These are phyloP conservation scores for Leccinum subatratum DNA, from an alignment of 1,284 basidiomycete genomes.

Conservation along the genomic window DNA sequence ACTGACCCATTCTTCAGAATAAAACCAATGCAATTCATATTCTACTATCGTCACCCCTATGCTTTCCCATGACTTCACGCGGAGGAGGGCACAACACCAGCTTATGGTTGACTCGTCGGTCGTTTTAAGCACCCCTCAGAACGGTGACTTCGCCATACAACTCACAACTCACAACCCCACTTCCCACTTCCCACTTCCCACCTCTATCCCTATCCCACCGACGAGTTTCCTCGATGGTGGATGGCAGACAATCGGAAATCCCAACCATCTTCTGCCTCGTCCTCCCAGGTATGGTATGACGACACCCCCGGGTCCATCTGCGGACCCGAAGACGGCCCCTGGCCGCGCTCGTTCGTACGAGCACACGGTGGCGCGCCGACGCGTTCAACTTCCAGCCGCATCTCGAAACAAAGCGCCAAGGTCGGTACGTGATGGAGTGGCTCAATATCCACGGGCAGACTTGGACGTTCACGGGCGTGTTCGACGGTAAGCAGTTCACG, in stretches of 20 bases:
- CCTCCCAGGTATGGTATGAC: constrained; percentile 39
- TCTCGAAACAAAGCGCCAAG: constrained; percentile 45
- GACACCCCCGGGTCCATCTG: constrained; percentile 57
- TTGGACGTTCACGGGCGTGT: constrained; percentile 65
- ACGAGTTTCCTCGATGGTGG: constrained; percentile 16
- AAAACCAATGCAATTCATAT: no score
- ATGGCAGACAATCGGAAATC: constrained; percentile 22
- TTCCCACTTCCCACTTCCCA: background rate
- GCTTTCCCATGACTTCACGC: no score
- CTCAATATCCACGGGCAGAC: constrained; percentile 50
- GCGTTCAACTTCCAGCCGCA: constrained; percentile 63
- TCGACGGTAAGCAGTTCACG: constrained; percentile 55
- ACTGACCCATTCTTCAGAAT: no score
- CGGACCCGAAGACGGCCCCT: constrained; percentile 56
- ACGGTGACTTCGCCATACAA: constrained; percentile 8
- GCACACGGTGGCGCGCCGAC: constrained; percentile 44
- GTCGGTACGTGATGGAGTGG: constrained; percentile 56
- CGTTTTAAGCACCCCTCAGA: constrained; percentile 25
- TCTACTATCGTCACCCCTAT: no score
- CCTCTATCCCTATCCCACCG: constrained; percentile 3
- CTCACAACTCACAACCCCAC: background rate
- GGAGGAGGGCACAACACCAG: no score
- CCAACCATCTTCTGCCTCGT: constrained; percentile 26
- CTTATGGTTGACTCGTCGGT: no score
- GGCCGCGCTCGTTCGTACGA: constrained; percentile 56